Percentiles rank a stretch among this genome's conserved stretches.
phyloP scores from a whole-genome alignment of 2,329 filamentous ascomycete species.

The Madurella fahalii region DNA sequence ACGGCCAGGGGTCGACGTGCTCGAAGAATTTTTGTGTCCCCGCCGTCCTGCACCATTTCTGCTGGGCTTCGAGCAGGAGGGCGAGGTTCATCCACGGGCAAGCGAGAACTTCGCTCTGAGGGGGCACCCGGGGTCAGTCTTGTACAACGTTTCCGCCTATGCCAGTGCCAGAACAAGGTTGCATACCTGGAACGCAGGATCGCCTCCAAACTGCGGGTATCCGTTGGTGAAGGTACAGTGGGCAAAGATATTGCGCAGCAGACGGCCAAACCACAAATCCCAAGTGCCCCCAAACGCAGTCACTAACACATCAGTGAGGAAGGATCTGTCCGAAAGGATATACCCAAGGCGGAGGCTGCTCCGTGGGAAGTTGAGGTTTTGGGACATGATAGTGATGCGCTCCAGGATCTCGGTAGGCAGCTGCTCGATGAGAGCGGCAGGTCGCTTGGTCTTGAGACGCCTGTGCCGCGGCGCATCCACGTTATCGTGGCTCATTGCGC shows the following conservation, averaged over 20 bases:
- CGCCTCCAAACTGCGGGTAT: constrained; percentile 30
- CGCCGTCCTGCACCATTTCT: constrained; percentile 41
- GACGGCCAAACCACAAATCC: constrained; percentile 34
- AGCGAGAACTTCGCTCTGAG: constrained; percentile 41
- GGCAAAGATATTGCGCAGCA: constrained; percentile 3
- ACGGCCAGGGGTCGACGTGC: constrained; percentile 21
- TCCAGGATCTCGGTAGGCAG: constrained; percentile 53
- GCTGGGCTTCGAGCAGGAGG: constrained; percentile 45
- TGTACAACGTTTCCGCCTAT: background rate
- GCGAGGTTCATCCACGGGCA: constrained; percentile 43
- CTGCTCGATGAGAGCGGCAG: constrained; percentile 28
- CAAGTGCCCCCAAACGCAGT: constrained; percentile 39
- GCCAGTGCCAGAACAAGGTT: background rate
- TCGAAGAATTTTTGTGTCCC: constrained; percentile 34
- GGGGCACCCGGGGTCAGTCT: background rate
- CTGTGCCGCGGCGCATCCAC: background rate
- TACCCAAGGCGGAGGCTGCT: constrained; percentile 42
- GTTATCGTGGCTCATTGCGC: background rate
- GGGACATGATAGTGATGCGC: constrained; percentile 47
- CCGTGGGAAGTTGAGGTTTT: constrained; percentile 45
- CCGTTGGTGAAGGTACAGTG: constrained; percentile 18
- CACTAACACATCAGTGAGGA: constrained; percentile 34
- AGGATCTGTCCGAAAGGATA: constrained; percentile 40
- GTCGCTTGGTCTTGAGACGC: constrained; percentile 20
- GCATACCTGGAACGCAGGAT: constrained; percentile 43